phyloP scores from a whole-genome alignment of 805 yeast genomes.

The Sugiyamaella chiloensis region DNA sequence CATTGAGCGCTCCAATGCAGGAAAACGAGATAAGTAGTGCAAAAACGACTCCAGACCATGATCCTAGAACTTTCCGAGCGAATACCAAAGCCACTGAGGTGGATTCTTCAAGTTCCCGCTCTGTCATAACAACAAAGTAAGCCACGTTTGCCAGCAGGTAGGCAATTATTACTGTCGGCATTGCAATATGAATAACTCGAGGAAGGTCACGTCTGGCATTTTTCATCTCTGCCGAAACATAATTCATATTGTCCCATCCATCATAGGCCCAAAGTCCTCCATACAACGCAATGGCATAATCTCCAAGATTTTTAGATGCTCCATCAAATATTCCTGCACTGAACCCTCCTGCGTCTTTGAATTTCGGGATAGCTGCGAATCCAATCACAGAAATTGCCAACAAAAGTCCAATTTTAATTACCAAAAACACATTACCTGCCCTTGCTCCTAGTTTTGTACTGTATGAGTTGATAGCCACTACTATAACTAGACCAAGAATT shows the following conservation, averaged over 20 bases:
- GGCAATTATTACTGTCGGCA: slow-evolving; percentile 38
- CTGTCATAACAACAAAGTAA: slow-evolving; percentile 69
- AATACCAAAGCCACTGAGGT: slow-evolving; percentile 38
- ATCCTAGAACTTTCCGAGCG: slow-evolving; percentile 31
- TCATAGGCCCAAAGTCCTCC: slow-evolving; percentile 45
- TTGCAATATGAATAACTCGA: slow-evolving; percentile 37
- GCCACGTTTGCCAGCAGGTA: slow-evolving; percentile 37
- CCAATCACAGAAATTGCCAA: slow-evolving; percentile 33
- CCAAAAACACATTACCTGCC: slow-evolving; percentile 34
- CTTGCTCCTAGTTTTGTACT: slow-evolving; percentile 33
- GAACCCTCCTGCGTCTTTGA: slow-evolving; percentile 26
- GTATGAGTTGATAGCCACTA: slow-evolving; percentile 30
- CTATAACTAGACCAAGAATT: slow-evolving; percentile 27
- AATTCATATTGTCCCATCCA: slow-evolving; percentile 45
- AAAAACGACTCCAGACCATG: slow-evolving; percentile 30
- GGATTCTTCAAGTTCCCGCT: slow-evolving; percentile 42
- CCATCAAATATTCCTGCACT: slow-evolving; percentile 28
- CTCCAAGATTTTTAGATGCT: slow-evolving; percentile 28
- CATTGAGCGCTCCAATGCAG: slow-evolving; percentile 42
- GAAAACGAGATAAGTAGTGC: slow-evolving; percentile 37
- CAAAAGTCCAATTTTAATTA: slow-evolving; percentile 34
- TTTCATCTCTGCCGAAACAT: slow-evolving; percentile 40
- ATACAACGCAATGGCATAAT: slow-evolving; percentile 37
- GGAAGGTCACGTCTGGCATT: slow-evolving; percentile 37
- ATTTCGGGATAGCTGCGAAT: slow-evolving; percentile 21